Base-by-base conservation (phyloP, 2,329 filamentous ascomycete species). In the Cladosporium sp. region DNA sequence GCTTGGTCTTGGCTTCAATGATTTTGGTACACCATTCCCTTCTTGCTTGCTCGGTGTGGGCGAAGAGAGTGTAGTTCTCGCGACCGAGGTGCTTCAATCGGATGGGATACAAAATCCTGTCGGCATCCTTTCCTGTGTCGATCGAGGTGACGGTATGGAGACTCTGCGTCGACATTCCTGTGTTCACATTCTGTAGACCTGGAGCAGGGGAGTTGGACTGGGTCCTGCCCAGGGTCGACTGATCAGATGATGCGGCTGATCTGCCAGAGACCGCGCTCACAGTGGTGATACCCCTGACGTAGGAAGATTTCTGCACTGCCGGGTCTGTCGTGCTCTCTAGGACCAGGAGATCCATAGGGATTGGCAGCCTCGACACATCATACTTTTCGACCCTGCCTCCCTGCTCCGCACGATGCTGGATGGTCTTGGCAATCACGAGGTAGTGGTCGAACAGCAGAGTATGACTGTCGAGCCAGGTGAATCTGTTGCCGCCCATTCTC, bases 361-460 rank as follows among this genome's bases (percentile, higher is more conserved):
- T 97, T 7, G 91, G 92, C 82, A 96, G 85, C 77, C 96, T 93
- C 0, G 93, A 97, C 35, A 99, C 94, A 77, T 99, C 95, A 72
- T 95, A 99, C 69, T 85, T 84, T 73, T 90, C 88, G 72, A 91
- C 92, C 79, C 90, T 95, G n/a, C 86, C 86, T 57, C 86, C 87
- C 53, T 88, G 85, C 53, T 88, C 86, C 72, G 93, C 92, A 55
- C 88, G 83, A 12, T 85, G 83, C 3, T 89, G 83, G 8, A 92
- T 84, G 1, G 72, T 73, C 81, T 99, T 99, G 46, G 95, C 91
- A 53, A 99, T 81, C 37, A 99, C 93, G 44, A 99, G 85, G 77
- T 97, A 99, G 78, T 99, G 93, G 73, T 99, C 96, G 74, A 99
- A 98, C 0, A 99, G 84, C 55, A 99, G 85, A 2, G 92, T 93